A percentile compares a stretch with the other conserved stretches of the same genome.
Conservation (phyloP, 2,329 filamentous ascomycete species). For the Fusarium hostae region DNA sequence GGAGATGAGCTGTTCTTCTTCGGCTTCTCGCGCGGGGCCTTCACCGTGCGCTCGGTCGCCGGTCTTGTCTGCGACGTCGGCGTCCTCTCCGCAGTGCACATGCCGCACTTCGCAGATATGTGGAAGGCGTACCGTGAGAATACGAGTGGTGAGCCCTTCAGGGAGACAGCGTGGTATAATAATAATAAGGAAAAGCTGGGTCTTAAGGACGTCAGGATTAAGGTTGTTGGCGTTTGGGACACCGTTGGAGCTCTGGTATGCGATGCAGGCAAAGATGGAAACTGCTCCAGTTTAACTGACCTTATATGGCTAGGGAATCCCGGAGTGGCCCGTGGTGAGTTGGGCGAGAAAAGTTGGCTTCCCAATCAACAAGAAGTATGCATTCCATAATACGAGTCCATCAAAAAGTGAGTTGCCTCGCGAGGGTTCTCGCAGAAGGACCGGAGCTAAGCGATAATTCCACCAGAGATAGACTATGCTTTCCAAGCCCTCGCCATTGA, state of each 20-base stretch:
- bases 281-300: not conserved
- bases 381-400: not conserved
- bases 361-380: not conserved
- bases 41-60: not conserved
- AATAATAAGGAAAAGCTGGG: not conserved
- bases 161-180: not conserved
- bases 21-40: not conserved
- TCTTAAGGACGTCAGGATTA: not conserved
- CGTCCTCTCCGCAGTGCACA: not conserved
- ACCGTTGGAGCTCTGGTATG: not conserved
- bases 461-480: not conserved
- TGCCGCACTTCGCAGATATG: not conserved
- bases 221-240: not conserved
- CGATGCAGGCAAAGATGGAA: not conserved
- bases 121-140: not conserved
- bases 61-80: not conserved
- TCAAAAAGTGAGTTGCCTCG: not conserved
- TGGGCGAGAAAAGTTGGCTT: not conserved
- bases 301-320: not conserved
- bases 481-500: not conserved
- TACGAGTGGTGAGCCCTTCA: not conserved
- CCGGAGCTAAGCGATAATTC: not conserved
- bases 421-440: not conserved
- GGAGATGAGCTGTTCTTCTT: not conserved
- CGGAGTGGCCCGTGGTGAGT: not conserved